Evolutionary conservation across 176 grass and related monocot genomes (phyloP).

Genomic region (Hordeum marinum): DNA sequence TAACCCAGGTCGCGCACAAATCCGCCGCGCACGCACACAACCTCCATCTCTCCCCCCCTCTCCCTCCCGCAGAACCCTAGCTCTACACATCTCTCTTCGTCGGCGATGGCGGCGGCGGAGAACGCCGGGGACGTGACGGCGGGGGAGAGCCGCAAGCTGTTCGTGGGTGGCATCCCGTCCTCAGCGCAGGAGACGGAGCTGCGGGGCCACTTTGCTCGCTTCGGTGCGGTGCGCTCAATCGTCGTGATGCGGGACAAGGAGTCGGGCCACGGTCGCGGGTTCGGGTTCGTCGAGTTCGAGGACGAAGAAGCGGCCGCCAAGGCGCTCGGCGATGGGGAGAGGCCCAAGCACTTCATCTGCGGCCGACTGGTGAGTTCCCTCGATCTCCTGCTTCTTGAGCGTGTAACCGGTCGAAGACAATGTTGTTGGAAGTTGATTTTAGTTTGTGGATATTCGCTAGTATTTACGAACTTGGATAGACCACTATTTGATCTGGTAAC

Average conservation of each 20-base stretch:
- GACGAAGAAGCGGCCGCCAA: slow-evolving; percentile 27
- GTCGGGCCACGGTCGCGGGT: slow-evolving; percentile 6
- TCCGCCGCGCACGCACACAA: slow-evolving; percentile 28
- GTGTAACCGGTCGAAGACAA: not conserved
- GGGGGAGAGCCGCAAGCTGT: slow-evolving; percentile 61
- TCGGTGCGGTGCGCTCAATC: slow-evolving; percentile 56
- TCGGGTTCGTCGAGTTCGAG: slow-evolving; percentile 30
- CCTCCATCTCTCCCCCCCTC: not conserved
- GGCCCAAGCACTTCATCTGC: slow-evolving; percentile 45
- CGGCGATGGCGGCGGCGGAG: slow-evolving; percentile 26
- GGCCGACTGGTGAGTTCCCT: slow-evolving; percentile 43
- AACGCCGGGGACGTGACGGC: not conserved
- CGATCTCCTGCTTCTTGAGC: not conserved
- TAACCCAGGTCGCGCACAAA: slow-evolving; percentile 17
- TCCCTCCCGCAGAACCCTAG: slow-evolving; percentile 34
- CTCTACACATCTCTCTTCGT: not conserved
- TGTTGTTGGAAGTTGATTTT: not conserved
- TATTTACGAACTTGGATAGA: not conserved
- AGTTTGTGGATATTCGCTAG: not conserved
- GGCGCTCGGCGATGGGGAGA: slow-evolving; percentile 50
- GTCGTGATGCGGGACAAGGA: slow-evolving; percentile 65
- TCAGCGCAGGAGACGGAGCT: slow-evolving; percentile 53
- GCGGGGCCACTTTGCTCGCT: slow-evolving; percentile 37
- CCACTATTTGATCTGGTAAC: not conserved
- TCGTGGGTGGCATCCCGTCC: slow-evolving; percentile 72